phyloP scores from a whole-genome alignment of 1,284 basidiomycete species.

The Melampsora americana region DNA sequence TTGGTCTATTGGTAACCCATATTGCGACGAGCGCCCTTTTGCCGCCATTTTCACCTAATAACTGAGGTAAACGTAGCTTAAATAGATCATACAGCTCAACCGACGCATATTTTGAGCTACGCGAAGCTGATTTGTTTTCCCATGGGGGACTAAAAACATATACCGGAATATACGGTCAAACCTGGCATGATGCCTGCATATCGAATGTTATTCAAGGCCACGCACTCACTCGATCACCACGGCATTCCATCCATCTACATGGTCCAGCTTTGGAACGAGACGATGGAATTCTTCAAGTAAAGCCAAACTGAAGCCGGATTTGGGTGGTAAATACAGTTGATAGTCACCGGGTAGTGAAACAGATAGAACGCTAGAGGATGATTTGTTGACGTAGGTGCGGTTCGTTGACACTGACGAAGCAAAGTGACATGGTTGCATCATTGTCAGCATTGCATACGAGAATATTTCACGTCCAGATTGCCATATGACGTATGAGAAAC shows the following conservation, averaged over 20 bases:
- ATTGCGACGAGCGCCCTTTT: slow-evolving; percentile 38
- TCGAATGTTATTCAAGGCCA: background rate
- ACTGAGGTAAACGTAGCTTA: slow-evolving; percentile 23
- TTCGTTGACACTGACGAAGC: background rate
- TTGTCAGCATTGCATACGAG: background rate
- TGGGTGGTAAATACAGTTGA: slow-evolving; percentile 16
- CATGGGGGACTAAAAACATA: slow-evolving; percentile 34
- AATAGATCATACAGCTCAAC: slow-evolving; percentile 44
- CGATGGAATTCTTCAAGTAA: slow-evolving; percentile 29
- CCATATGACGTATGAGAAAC: background rate
- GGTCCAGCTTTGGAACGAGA: slow-evolving; percentile 13
- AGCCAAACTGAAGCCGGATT: slow-evolving; percentile 36
- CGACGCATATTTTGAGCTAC: slow-evolving; percentile 29
- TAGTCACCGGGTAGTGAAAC: background rate
- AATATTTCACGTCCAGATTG: too few relatives aligned
- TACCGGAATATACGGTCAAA: background rate
- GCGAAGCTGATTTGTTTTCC: slow-evolving; percentile 42
- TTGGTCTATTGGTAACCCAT: slow-evolving; percentile 44
- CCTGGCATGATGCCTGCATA: background rate
- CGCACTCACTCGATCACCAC: slow-evolving; percentile 36
- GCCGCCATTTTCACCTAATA: slow-evolving; percentile 22
- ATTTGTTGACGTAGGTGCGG: slow-evolving; percentile 20
- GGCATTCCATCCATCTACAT: slow-evolving; percentile 33
- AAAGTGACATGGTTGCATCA: background rate
- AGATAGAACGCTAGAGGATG: background rate